These are phyloP conservation scores for Hirschfeldia incana DNA, from an alignment of 345 rosid species.

Conservation along the genomic window DNA sequence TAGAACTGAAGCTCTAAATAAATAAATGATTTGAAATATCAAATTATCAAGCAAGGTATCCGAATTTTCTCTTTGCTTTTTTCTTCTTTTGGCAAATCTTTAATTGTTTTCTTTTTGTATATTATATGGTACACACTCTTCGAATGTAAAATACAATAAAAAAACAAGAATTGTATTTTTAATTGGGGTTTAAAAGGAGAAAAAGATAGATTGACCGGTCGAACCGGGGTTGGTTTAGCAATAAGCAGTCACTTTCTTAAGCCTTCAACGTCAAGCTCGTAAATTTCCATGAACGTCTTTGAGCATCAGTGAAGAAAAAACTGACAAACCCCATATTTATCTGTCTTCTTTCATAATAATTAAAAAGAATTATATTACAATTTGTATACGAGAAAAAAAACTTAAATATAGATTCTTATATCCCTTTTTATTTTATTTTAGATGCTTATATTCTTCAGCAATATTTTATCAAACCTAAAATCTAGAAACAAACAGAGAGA, in stretches of 20 bases:
- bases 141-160: neutral
- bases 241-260: slow-evolving; percentile 6
- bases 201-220: neutral
- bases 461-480: neutral
- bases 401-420: slow-evolving; percentile 18
- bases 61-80: neutral
- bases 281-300: slow-evolving; percentile 3
- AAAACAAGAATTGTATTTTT: too few relatives aligned
- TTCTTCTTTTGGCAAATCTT: slow-evolving; percentile 1
- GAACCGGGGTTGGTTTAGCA: slow-evolving; percentile 15
- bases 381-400: neutral
- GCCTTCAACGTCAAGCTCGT: slow-evolving; percentile 17
- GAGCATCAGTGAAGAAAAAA: slow-evolving; percentile 4
- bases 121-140: neutral
- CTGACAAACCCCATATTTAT: neutral
- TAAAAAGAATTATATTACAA: neutral
- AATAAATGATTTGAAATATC: neutral
- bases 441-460: slow-evolving; percentile 7
- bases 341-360: neutral
- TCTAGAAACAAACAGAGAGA: neutral
- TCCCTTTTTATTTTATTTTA: neutral
- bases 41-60: slow-evolving; percentile 36
- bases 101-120: neutral
- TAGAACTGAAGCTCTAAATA: neutral
- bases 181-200: neutral